Evolutionary conservation across 2,329 filamentous ascomycete species (phyloP).

Genomic region (Trichoderma harzianum): DNA sequence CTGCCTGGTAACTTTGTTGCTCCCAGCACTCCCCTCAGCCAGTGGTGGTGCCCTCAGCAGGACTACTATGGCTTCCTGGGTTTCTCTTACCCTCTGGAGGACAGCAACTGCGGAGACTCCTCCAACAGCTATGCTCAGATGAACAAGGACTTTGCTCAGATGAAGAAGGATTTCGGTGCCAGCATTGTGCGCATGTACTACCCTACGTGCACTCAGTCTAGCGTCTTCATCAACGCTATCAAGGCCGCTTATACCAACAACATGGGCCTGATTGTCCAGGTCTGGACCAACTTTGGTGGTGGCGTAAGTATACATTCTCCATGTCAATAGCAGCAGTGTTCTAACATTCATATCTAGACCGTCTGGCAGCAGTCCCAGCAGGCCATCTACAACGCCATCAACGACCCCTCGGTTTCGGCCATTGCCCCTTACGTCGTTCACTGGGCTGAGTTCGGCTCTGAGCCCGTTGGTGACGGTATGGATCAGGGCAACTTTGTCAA

Average conservation of each 20-base stretch:
- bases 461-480: conserved; percentile 25
- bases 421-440: conserved; percentile 24
- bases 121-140: conserved; percentile 21
- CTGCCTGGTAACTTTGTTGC: conserved; percentile 16
- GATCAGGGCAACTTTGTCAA: conserved; percentile 22
- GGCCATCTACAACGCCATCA: conserved; percentile 23
- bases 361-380: conserved; percentile 23
- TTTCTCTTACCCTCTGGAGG: conserved; percentile 23
- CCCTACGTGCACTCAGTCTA: conserved; percentile 20
- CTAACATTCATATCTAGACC: background rate
- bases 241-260: conserved; percentile 22
- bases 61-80: conserved; percentile 24
- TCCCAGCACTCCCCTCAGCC: conserved; percentile 15
- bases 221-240: conserved; percentile 23
- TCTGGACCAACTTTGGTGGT: conserved; percentile 25
- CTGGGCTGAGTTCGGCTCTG: conserved; percentile 23
- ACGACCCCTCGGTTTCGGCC: conserved; percentile 19
- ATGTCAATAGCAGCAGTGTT: background rate
- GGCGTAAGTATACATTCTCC: conserved; percentile 17
- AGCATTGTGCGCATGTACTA: conserved; percentile 25
- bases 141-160: conserved; percentile 23
- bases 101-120: conserved; percentile 20
- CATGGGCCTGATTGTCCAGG: conserved; percentile 24
- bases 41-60: conserved; percentile 25
- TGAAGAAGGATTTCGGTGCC: conserved; percentile 24